Evolutionary conservation across 441 rosid genomes (phyloP).

Genomic region (Hura crepitans): DNA sequence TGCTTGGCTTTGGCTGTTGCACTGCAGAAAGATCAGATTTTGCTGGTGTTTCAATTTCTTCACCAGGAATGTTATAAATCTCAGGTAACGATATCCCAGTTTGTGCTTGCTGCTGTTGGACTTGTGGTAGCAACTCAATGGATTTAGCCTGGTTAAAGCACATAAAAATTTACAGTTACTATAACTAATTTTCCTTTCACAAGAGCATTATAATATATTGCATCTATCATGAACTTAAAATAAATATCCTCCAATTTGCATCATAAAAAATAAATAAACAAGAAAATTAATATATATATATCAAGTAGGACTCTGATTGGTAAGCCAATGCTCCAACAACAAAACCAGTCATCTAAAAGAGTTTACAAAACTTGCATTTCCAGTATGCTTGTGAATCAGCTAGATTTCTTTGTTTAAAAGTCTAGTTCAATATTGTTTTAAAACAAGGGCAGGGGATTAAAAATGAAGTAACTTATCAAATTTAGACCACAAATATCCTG

Average conservation of each 20-base stretch:
- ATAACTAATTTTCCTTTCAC: not conserved
- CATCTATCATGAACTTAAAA: not conserved
- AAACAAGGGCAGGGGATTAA: no score
- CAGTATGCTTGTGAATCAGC: no score
- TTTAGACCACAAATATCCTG: no score
- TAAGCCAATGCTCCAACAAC: not conserved
- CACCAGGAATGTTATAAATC: slow-evolving; percentile 30
- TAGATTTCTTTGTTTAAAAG: no score
- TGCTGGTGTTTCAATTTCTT: slow-evolving; percentile 39
- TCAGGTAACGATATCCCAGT: slow-evolving; percentile 44
- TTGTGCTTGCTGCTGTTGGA: slow-evolving; percentile 60
- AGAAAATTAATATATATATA: not conserved
- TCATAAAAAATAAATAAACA: not conserved
- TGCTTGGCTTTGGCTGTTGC: slow-evolving; percentile 30
- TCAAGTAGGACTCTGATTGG: not conserved
- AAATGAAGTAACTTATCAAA: no score
- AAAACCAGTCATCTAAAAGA: not conserved
- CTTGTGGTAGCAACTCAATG: slow-evolving; percentile 61
- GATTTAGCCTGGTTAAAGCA: slow-evolving; percentile 55
- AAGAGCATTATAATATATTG: not conserved
- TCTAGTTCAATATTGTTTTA: no score
- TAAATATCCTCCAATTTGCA: not conserved
- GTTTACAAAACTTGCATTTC: no score
- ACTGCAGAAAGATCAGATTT: slow-evolving; percentile 32
- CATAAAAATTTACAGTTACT: not conserved